phyloP scores from a whole-genome alignment of 805 yeast species.

The Ogataea pilisensis region DNA sequence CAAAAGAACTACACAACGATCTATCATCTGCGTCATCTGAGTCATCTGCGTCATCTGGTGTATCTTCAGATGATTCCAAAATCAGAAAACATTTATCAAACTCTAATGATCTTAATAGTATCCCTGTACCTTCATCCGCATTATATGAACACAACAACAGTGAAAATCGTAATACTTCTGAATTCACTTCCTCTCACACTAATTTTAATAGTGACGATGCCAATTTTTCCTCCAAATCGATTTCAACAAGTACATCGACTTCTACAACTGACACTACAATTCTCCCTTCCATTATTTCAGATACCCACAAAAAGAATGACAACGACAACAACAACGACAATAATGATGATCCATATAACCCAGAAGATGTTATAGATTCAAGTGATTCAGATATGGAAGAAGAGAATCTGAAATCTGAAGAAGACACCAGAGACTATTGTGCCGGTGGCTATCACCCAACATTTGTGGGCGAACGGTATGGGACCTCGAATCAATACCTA shows the following conservation, averaged over 20 bases:
- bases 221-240: too few species aligned
- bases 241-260: too few species aligned
- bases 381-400: conserved; percentile 23
- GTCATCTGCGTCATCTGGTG: neutral
- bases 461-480: conserved; percentile 49
- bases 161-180: too few species aligned
- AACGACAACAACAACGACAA: too few species aligned
- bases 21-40: neutral
- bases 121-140: neutral
- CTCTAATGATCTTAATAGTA: too few species aligned
- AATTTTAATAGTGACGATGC: too few species aligned
- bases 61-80: neutral
- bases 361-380: conserved; percentile 26
- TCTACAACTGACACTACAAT: too few species aligned
- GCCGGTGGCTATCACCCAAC: conserved; percentile 67
- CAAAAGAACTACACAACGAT: conserved; percentile 1
- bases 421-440: conserved; percentile 48
- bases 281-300: neutral
- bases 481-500: conserved; percentile 39
- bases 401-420: conserved; percentile 38
- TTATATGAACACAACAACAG: too few species aligned
- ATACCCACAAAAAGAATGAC: neutral
- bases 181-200: neutral
- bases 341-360: conserved; percentile 9
- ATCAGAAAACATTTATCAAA: too few species aligned